A percentile compares a stretch with the other conserved stretches of the same genome.
These are phyloP conservation scores for Coemansia sp. DNA, from an alignment of 192 early-diverging fungal species.

Conservation along the genomic window DNA sequence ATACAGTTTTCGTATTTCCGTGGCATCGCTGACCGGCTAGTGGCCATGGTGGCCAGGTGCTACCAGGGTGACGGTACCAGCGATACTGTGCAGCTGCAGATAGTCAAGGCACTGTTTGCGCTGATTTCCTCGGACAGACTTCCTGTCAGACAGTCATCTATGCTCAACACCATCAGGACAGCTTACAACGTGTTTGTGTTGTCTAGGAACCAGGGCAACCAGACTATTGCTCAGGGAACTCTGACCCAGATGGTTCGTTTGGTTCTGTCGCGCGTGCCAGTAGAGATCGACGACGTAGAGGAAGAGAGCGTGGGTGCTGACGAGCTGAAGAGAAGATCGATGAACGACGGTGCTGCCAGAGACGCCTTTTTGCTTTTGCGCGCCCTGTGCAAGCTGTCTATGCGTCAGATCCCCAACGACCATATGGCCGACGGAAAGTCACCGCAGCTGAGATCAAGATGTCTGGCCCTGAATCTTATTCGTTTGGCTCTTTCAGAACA, in stretches of 20 bases:
- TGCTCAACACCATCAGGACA: constrained; percentile 80
- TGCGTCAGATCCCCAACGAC: constrained; percentile 73
- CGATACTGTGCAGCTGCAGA: constrained; percentile 87
- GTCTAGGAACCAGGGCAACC: constrained; percentile 68
- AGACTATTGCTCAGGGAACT: constrained; percentile 85
- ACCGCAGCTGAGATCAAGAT: constrained; percentile 79
- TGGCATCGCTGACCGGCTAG: constrained; percentile 50
- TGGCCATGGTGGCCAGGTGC: constrained; percentile 75
- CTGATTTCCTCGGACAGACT: constrained; percentile 70
- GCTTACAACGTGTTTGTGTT: constrained; percentile 87
- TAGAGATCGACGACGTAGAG: constrained; percentile 13
- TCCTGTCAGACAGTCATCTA: constrained; percentile 69
- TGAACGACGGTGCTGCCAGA: constrained; percentile 46
- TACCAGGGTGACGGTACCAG: constrained; percentile 78
- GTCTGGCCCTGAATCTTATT: constrained; percentile 80
- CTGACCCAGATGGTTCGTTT: constrained; percentile 86
- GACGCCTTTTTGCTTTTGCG: constrained; percentile 86
- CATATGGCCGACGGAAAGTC: constrained; percentile 73
- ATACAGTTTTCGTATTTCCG: constrained; percentile 2
- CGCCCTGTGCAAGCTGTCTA: constrained; percentile 84
- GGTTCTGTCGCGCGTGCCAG: constrained; percentile 70
- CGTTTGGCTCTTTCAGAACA: constrained; percentile 73
- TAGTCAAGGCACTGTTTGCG: constrained; percentile 86
- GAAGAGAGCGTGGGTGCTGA: constrained; percentile 2
- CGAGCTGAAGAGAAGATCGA: background rate